phyloP scores from a whole-genome alignment of 1,284 basidiomycete species.

The Ceratobasidium papillatum region DNA sequence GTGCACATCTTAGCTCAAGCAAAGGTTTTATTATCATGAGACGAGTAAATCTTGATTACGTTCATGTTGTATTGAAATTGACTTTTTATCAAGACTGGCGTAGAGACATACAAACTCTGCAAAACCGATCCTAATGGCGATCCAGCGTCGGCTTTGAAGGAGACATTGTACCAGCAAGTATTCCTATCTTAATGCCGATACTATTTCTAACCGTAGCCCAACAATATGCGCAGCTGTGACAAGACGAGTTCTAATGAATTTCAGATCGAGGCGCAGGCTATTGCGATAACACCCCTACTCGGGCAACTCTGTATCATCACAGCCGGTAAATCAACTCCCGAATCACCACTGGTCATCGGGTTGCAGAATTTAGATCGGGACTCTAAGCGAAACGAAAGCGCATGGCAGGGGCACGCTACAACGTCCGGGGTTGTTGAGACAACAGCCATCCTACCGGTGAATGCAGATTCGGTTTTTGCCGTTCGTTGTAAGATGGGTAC shows the following conservation, averaged over 20 bases:
- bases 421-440: neutral
- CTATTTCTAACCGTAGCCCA: neutral
- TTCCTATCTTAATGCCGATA: neutral
- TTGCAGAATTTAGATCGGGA: neutral
- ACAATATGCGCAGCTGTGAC: neutral
- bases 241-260: constrained; percentile 7
- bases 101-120: constrained; percentile 24
- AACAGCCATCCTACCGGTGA: constrained; percentile 19
- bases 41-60: neutral
- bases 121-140: constrained; percentile 28
- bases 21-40: constrained; percentile 18
- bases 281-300: neutral
- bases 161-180: constrained; percentile 18
- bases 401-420: neutral
- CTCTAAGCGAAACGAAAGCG: constrained; percentile 2
- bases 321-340: constrained; percentile 6
- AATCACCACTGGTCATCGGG: constrained; percentile 2
- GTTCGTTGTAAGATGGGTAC: constrained; percentile 8
- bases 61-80: neutral
- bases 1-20: neutral
- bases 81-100: neutral
- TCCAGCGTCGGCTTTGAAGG: neutral
- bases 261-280: neutral
- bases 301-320: constrained; percentile 19
- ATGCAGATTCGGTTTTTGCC: constrained; percentile 21